phyloP scores from a whole-genome alignment of 2,329 filamentous ascomycete species.

The Penicillium sp. region DNA sequence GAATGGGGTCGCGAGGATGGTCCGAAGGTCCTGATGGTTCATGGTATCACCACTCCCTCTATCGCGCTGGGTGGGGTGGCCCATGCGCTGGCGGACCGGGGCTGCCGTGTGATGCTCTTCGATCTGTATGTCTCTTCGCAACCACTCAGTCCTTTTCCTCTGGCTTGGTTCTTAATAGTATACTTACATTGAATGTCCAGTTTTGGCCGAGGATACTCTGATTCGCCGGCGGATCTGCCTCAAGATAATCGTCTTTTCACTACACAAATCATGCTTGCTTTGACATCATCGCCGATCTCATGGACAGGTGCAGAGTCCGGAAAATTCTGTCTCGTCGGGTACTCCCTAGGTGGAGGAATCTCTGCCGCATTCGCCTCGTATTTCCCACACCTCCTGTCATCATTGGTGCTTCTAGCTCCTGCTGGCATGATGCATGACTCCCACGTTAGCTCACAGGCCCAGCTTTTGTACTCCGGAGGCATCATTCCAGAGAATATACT shows the following conservation, averaged over 20 bases:
- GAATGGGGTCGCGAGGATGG: slow-evolving; percentile 77
- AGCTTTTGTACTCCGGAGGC: slow-evolving; percentile 62
- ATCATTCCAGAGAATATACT: slow-evolving; percentile 61
- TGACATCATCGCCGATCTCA: slow-evolving; percentile 67
- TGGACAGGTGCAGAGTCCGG: slow-evolving; percentile 58
- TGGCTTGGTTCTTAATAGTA: background rate
- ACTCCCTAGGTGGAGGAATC: slow-evolving; percentile 77
- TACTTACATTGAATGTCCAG: slow-evolving; percentile 16
- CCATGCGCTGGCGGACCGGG: slow-evolving; percentile 61
- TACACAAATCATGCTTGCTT: slow-evolving; percentile 68
- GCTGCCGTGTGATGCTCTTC: slow-evolving; percentile 78
- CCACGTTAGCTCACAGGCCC: slow-evolving; percentile 62
- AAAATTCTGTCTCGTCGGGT: slow-evolving; percentile 72
- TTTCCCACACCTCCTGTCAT: slow-evolving; percentile 67
- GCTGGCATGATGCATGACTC: slow-evolving; percentile 69
- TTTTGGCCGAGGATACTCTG: slow-evolving; percentile 72
- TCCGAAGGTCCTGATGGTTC: slow-evolving; percentile 71
- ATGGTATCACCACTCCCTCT: slow-evolving; percentile 79
- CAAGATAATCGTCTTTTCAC: slow-evolving; percentile 74
- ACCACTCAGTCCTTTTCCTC: background rate
- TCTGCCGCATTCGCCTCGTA: slow-evolving; percentile 67
- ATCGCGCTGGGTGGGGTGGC: slow-evolving; percentile 68
- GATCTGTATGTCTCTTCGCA: slow-evolving; percentile 49
- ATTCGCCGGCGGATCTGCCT: slow-evolving; percentile 64
- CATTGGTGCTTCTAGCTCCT: slow-evolving; percentile 75